Evolutionary conservation across 768 basidiomycete genomes (phyloP).

Genomic region (Agaricus subrufescens): DNA sequence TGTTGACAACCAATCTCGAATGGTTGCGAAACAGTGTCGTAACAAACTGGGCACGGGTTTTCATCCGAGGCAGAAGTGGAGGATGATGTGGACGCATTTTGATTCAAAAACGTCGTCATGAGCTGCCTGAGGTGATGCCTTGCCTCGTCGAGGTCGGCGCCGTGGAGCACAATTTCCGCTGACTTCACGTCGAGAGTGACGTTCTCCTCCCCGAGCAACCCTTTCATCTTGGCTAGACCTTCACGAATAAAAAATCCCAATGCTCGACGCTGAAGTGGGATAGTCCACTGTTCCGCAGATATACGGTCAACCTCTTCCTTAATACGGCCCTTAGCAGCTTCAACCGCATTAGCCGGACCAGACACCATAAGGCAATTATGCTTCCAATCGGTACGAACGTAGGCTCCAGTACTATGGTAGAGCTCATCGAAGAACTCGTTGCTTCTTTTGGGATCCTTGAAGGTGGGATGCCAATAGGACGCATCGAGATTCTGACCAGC

Average conservation of each 20-base stretch:
- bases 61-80: background rate
- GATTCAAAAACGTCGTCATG: conserved; percentile 22
- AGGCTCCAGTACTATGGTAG: conserved; percentile 31
- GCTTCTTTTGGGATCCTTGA: conserved; percentile 21
- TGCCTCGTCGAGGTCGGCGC: conserved; percentile 56
- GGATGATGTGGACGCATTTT: background rate
- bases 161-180: conserved; percentile 33
- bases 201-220: conserved; percentile 49
- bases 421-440: conserved; percentile 32
- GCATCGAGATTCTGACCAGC: conserved; percentile 42
- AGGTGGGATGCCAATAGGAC: conserved; percentile 45
- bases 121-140: conserved; percentile 40
- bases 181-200: conserved; percentile 39
- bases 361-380: conserved; percentile 39
- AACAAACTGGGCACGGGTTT: conserved; percentile 51
- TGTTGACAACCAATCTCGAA: conserved; percentile 45
- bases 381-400: conserved; percentile 42
- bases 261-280: conserved; percentile 31
- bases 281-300: conserved; percentile 35
- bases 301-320: conserved; percentile 43
- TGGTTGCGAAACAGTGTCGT: conserved; percentile 35
- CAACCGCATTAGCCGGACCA: conserved; percentile 34
- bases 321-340: conserved; percentile 40
- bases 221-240: conserved; percentile 46
- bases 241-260: conserved; percentile 47